Base-by-base conservation (phyloP, 225 moss, liverwort and hornwort species). In the Polytrichum formosum region DNA sequence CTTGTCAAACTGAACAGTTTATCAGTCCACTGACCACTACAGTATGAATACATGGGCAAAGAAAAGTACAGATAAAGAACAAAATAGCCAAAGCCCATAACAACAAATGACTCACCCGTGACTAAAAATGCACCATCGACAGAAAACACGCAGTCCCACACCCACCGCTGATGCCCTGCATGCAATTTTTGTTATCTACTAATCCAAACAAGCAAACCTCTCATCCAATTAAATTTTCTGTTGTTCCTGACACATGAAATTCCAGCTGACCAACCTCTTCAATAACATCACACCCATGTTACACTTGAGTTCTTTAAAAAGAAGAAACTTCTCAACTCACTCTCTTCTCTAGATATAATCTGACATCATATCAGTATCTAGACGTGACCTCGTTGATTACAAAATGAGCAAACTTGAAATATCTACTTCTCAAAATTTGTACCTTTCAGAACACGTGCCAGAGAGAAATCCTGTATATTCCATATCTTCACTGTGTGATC, bases 91-190 rank as follows among this genome's bases (percentile, higher is more conserved):
- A 46, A 46, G 20, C 58, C 58, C 7, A 58, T 23, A 21, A 23
- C 20, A 58, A 58, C 58, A 58, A 28, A 21, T 26, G 66, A 75
- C 76, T 64, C 21, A 86, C 89, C 89, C 79, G 93, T 89, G 25
- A 93, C 93, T 76, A 93, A 74, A 79, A 89, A 92, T 17, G 92
- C 96, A 66, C 93, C 96, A 79, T 93, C 92, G n/a, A 97, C 93
- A 54, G 96, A 97, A 31, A 97, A 97, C 5, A 93, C 93, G 73
- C 93, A 93, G 71, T 97, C 97, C 97, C 97, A 97, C 6, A 97
- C 97, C 97, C 97, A 94, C 30, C 88, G 79, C 58, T 80, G 29
- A 70, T 97, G 97, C 22, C 97, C 94, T 88, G 84, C 79, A 79
- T 66, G 65, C 67, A 63, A 72, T 13, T 53, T 54, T 61, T 69